These are phyloP conservation scores for Pharus latifolius DNA, from an alignment of 176 grass and related monocot species.

Conservation along the genomic window DNA sequence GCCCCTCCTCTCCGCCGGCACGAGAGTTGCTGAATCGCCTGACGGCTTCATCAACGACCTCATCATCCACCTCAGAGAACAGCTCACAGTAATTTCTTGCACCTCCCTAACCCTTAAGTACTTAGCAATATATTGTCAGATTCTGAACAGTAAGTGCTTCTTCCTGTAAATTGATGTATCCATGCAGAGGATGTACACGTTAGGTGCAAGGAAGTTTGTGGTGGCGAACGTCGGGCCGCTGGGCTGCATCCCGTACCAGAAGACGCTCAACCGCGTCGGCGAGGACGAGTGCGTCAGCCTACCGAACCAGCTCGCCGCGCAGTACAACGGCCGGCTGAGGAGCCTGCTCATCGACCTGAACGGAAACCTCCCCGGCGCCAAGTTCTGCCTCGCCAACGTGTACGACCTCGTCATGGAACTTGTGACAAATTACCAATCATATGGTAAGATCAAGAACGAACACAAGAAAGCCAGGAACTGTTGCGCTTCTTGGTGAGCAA, in stretches of 20 bases:
- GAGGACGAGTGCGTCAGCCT: slow-evolving; percentile 66
- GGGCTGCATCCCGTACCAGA: slow-evolving; percentile 97
- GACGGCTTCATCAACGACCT: slow-evolving; percentile 59
- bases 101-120: background rate
- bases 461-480: too few relatives aligned
- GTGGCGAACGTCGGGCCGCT: slow-evolving; percentile 82
- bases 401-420: slow-evolving; percentile 81
- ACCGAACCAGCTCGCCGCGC: slow-evolving; percentile 63
- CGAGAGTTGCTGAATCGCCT: slow-evolving; percentile 44
- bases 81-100: slow-evolving; percentile 44
- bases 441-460: too few relatives aligned
- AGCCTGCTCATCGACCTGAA: slow-evolving; percentile 64
- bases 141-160: background rate
- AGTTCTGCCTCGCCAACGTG: slow-evolving; percentile 80
- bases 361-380: slow-evolving; percentile 36
- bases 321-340: slow-evolving; percentile 53
- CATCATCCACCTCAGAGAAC: slow-evolving; percentile 51
- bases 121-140: background rate
- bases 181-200: slow-evolving; percentile 54
- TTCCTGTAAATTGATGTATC: background rate
- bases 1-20: slow-evolving; percentile 54
- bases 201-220: slow-evolving; percentile 80
- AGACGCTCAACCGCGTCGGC: slow-evolving; percentile 47
- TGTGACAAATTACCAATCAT: slow-evolving; percentile 47
- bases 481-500: too few relatives aligned